phyloP scores from a whole-genome alignment of 257 asterid genomes.

The Nicotiana paniculata region DNA sequence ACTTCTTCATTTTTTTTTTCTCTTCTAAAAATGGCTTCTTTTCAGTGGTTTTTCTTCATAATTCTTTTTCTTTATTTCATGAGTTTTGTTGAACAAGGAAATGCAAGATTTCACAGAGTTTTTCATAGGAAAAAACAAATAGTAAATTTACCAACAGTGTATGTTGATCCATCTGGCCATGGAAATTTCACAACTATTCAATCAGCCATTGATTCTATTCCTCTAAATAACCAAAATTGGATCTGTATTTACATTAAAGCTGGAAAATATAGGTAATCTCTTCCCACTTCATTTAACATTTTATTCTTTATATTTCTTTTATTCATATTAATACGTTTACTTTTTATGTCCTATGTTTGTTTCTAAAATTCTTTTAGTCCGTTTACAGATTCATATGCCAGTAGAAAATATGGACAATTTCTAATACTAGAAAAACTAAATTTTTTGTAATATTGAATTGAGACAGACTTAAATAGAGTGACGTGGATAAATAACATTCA shows the following conservation, averaged over 20 bases:
- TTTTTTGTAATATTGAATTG: not conserved
- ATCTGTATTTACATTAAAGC: slow-evolving; percentile 10
- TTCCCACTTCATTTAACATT: not conserved
- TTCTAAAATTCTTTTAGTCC: not conserved
- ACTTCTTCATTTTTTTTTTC: not conserved
- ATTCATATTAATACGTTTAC: too few species aligned
- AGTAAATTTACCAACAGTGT: slow-evolving; percentile 1
- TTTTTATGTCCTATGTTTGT: not conserved
- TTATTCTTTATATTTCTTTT: not conserved
- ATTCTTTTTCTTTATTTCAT: not conserved
- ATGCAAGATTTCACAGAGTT: not conserved
- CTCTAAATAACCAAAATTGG: slow-evolving; percentile 6
- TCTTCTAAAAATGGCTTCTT: slow-evolving; percentile 5
- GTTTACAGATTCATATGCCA: not conserved
- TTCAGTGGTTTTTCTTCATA: not conserved
- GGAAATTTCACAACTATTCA: slow-evolving; percentile 2
- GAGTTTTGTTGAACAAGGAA: not conserved
- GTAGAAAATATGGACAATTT: not conserved
- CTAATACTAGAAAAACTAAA: not conserved
- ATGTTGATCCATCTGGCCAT: not conserved
- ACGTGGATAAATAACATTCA: not conserved
- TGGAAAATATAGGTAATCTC: slow-evolving; percentile 5
- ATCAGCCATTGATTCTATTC: slow-evolving; percentile 13
- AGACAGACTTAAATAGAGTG: not conserved
- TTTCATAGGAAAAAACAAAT: not conserved